Conservation (phyloP, 768 basidiomycete genomes). For the Xanthoconium purpureum region DNA sequence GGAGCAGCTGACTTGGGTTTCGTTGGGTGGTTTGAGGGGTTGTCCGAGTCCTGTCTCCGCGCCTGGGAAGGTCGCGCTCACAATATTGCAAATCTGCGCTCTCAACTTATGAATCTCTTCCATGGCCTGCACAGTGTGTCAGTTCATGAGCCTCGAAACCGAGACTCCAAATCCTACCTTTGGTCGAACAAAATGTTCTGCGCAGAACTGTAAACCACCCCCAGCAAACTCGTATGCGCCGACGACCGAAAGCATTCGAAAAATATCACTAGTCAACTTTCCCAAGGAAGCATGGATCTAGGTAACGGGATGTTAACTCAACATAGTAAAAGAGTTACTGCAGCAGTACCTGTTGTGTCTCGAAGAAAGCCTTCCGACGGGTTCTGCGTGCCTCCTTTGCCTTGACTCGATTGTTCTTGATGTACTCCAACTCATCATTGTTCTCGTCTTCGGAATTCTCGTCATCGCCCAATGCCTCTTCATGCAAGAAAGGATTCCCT, state of each 20-base stretch:
- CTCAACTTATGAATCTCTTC: constrained; percentile 97
- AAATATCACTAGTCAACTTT: constrained; percentile 75
- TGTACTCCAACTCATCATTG: constrained; percentile 38
- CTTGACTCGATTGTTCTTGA: constrained; percentile 46
- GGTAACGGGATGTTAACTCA: not conserved
- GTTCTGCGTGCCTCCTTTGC: constrained; percentile 57
- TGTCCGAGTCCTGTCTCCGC: constrained; percentile 56
- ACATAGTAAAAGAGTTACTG: not conserved
- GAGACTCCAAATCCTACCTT: constrained; percentile 55
- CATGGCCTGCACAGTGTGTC: constrained; percentile 68
- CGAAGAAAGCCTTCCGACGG: constrained; percentile 76
- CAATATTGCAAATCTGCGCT: constrained; percentile 83
- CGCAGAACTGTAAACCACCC: constrained; percentile 76
- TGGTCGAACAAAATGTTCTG: constrained; percentile 81
- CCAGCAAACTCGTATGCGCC: constrained; percentile 95
- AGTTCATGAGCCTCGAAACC: not conserved
- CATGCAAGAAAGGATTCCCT: constrained; percentile 92
- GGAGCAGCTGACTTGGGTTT: constrained; percentile 58
- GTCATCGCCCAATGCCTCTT: constrained; percentile 56
- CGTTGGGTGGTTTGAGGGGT: constrained; percentile 71
- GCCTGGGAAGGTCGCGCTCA: constrained; percentile 71
- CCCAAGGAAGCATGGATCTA: constrained; percentile 82
- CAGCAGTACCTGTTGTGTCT: constrained; percentile 66
- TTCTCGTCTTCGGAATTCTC: constrained; percentile 40
- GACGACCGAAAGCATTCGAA: constrained; percentile 87